Evolutionary conservation across 2,329 filamentous ascomycete species (phyloP), one percentile per base, ranked within the genome.

Genomic region (Thielaviopsis euricoi): DNA sequence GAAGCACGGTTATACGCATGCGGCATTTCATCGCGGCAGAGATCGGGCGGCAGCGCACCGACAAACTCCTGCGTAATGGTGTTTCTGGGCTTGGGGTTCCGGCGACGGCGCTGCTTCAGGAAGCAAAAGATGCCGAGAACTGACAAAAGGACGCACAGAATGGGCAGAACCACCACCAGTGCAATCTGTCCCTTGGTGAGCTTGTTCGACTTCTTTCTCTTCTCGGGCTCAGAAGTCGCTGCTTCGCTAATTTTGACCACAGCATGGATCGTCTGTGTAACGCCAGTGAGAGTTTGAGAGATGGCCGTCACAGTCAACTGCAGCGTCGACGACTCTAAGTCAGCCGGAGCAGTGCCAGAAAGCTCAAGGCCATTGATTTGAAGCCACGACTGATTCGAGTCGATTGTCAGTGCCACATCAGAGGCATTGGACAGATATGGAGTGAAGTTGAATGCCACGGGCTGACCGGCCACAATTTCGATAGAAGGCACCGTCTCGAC

Each of bases 321-420:
- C 13, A 53, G 56, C 3, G 17, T 55, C 5, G 37, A 49, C 2
- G 33, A 13, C 29, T 55, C 19, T 19, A 58, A 52, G 21, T 55
- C 52, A 6, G 49, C 22, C 0, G 76, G 75, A 1, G 72, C 68
- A 17, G 66, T 65, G 1, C 76, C 76, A 0, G 67, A 70, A 6
- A 78, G 62, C 3, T 67, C 69, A 46, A 71, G 63, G 0, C 66
- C 65, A 17, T 73, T 64, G 9, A 73, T 66, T 2, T 67, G 66
- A 4, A 79, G 65, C 76, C 77, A 80, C 23, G 70, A 63, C 21
- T 71, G 63, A 0, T 66, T 61, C 0, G 73, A 70, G n/a, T 63
- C 64, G 17, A 76, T 64, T 2, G 67, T 65, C 15, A 77, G 54
- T 0, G 68, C 61, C 12, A 72, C 66, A 50, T 73, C 71, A 2